Conservation (phyloP, 225 moss, liverwort and hornwort genomes). For the Ulota crispa region DNA sequence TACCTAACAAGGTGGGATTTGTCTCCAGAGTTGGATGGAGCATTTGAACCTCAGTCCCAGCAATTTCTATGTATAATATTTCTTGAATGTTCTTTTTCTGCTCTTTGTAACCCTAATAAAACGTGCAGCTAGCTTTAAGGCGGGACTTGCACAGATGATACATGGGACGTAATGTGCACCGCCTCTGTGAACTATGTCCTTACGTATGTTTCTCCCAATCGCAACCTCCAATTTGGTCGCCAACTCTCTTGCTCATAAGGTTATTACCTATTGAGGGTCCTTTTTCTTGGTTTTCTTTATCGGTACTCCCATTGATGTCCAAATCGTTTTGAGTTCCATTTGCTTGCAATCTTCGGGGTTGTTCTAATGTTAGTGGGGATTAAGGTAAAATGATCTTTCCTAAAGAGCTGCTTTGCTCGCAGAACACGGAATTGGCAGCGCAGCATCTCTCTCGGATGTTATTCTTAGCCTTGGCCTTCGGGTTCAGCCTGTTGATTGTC, state of each 20-base stretch:
- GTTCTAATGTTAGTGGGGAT: not conserved
- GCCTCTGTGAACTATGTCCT: constrained; percentile 62
- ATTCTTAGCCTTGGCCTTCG: constrained; percentile 74
- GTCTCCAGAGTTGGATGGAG: no score
- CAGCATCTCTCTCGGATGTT: constrained; percentile 74
- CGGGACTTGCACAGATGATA: constrained; percentile 47
- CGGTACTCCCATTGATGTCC: not conserved
- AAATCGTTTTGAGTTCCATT: not conserved
- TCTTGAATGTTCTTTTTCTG: no score
- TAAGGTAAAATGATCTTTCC: not conserved
- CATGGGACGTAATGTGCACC: constrained; percentile 4
- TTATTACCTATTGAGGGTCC: constrained; percentile 9
- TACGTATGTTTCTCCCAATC: constrained; percentile 74
- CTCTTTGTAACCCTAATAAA: no score
- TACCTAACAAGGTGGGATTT: no score
- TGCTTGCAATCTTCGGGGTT: not conserved
- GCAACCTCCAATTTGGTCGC: constrained; percentile 87
- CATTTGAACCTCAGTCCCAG: no score
- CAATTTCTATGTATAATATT: no score
- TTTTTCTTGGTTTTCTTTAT: not conserved
- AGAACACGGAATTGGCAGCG: constrained; percentile 71
- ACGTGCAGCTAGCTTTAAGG: constrained; percentile 38
- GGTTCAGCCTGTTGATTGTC: constrained; percentile 58
- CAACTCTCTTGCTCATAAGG: constrained; percentile 85
- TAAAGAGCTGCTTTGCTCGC: constrained; percentile 3